Base-by-base conservation (phyloP, 2,329 filamentous ascomycete species). In the Parastagonospora avenae region DNA sequence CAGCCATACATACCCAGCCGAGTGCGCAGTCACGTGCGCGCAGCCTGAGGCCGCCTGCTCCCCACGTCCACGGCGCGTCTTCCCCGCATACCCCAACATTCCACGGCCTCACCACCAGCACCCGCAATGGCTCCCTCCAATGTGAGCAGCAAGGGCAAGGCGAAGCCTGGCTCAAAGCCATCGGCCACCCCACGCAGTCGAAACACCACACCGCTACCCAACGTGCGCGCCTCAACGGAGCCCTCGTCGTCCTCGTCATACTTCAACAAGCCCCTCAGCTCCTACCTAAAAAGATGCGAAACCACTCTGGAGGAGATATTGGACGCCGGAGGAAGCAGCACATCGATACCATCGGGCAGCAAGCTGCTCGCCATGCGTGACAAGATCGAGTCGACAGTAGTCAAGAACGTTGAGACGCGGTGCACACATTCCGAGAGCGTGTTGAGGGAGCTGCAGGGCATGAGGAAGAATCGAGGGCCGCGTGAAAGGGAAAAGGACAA, bases 161-260 rank as follows among this genome's bases (percentile, higher is more conserved):
- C 78, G 50, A 84, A 79, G 57, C 65, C 63, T 1, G 59, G 60
- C 39, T 64, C 63, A 8, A 72, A 69, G 56, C 59, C 63, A 16
- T 57, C 62, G 9, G 66, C 59, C 41, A 50, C 63, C 12, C 66
- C 68, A 12, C 81, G 85, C 55, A 92, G 88, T 70, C 87, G 90
- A 67, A 92, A 92, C 73, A 90, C 88, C 31, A 93, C 90, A 12
- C 90, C 90, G 31, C 82, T 84, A 66, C 81, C 84, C 73, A 65
- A 76, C 72, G 62, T 80, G 71, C 68, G 81, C 77, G 66, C 80
- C 62, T 72, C 79, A 60, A 57, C 71, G 70, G 55, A 74, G 72
- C 65, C 68, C 11, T 52, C 62, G 27, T 40, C 52, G 2, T 42
- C 57, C 19, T 58, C 71, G 14, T 82, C 88, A 48, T 89, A 87